phyloP scores from a whole-genome alignment of 495 filamentous ascomycete species.

The Neurospora africana region DNA sequence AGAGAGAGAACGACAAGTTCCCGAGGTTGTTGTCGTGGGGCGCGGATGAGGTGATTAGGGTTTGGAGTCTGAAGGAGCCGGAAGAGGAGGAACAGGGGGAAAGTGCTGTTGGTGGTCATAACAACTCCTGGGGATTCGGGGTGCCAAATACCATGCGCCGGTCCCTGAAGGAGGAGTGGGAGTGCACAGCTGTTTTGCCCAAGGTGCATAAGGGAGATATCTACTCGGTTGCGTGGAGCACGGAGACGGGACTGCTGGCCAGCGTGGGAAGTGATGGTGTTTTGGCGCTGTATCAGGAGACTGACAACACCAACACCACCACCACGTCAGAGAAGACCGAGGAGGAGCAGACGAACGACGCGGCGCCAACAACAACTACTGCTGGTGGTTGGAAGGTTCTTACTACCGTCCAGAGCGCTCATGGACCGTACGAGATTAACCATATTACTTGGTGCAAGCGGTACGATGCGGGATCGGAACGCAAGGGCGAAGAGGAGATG shows the following conservation, averaged over 20 bases:
- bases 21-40: conserved; percentile 67
- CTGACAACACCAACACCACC: conserved; percentile 12
- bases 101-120: background rate
- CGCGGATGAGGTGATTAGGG: conserved; percentile 63
- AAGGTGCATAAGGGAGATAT: conserved; percentile 65
- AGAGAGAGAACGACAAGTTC: conserved; percentile 24
- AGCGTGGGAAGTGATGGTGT: conserved; percentile 79
- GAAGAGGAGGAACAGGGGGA: conserved; percentile 30
- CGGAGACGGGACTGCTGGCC: conserved; percentile 59
- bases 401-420: conserved; percentile 55
- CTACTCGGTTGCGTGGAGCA: conserved; percentile 75
- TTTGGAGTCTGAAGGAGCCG: conserved; percentile 63
- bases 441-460: conserved; percentile 70
- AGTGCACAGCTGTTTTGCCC: conserved; percentile 60
- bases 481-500: conserved; percentile 53
- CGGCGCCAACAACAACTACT: conserved; percentile 2
- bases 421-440: conserved; percentile 90
- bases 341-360: conserved; percentile 19
- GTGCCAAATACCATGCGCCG: conserved; percentile 76
- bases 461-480: conserved; percentile 41
- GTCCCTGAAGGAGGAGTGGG: conserved; percentile 70
- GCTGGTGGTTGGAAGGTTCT: conserved; percentile 58
- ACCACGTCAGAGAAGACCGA: conserved; percentile 17
- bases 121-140: conserved; percentile 12
- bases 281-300: conserved; percentile 70